Base-by-base conservation (phyloP, 2,329 filamentous ascomycete species). In the Anthostomella pinea region DNA sequence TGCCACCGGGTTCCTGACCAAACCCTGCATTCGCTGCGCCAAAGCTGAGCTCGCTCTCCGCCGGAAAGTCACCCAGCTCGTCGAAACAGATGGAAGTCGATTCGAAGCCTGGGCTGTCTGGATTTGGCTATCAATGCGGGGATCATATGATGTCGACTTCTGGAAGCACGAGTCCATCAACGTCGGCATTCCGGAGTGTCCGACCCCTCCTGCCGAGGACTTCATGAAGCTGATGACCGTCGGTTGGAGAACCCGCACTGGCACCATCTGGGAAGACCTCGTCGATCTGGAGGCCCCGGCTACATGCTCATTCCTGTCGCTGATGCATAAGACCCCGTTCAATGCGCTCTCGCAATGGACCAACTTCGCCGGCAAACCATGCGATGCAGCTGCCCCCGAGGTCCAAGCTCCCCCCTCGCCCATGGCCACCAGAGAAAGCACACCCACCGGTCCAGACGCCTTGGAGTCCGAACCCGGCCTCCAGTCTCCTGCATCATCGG, bases 21-120 rank as follows among this genome's bases (percentile, higher is more conserved):
- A 50, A 36, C 46, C 50, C 2, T 55, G 52, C 22, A 6, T 30
- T 1, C 26, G 24, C 4, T 55, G 52, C 28, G 19, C 47, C 10
- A 26, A 48, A n/a, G 37, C 30, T 6, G 52, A 55, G 35, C 15
- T 13, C 3, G n/a, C 32, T 8, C 24, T 51, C 5, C 49, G 51
- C 10, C 27, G 20, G 2, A 35, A 32, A 18, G 44, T 54, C 24
- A 3, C 16, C 5, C 5, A 29, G 3, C 48, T 38, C 19, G 6
- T 51, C 4, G 19, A 35, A n/a, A 6, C 14, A 3, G 37, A 39
- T 11, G 18, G 16, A 2, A 18, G 28, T 4, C 11, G 20, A n/a
- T n/a, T n/a, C 8, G 35, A 45, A 14, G 44, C 42, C 11, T 53
- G 48, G 51, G 39, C 38, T 1, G 34, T 55, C 16, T 51, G 41